Base-by-base conservation (phyloP, 2,329 filamentous ascomycete species). In the Dactylellina leptospora region DNA sequence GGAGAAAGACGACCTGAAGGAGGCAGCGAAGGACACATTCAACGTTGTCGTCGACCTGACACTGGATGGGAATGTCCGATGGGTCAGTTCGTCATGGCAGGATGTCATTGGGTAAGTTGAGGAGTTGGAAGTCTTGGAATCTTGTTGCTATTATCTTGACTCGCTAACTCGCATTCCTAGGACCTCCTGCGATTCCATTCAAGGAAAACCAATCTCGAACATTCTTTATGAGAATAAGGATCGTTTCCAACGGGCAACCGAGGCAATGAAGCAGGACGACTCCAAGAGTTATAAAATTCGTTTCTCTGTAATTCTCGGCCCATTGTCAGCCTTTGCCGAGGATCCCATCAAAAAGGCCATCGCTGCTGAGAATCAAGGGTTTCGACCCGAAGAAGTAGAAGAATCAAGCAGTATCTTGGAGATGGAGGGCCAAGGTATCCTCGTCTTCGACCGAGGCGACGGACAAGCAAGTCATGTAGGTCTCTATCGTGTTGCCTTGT, bases 11-110 rank as follows among this genome's bases (percentile, higher is more conserved):
- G 93, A 97, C 79, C 85, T 99, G 76, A 92, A 93, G 78, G 91
- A 96, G 82, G 95, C 93, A 40, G 95, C 93, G 54, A 93, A 97
- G 81, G 92, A 97, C 82, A 97, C 93, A 20, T 85, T 96, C 79
- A 99, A 97, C 80, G 91, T 96, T 74, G 96, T 99, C 79, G 85
- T 99, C 78, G 93, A 99, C 81, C 84, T 99, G 75, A 92, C 92
- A 78, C 85, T 97, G 62, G 90, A 97, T 78, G 92, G 92, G 75
- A 90, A 87, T 73, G 90, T 99, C 77, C 90, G 92, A 81, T 99
- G 95, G 91, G 93, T 96, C 77, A 97, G 93, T 79, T 91, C 93
- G 10, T 97, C 93, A 13, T 99, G 95, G 95, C 86, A 87, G 72
- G 92, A 97, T 77, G 90, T 99, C 53, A 89, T 97, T 72, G 95